phyloP scores from a whole-genome alignment of 352 stramenopile species.

The Globisporangium barbulae region DNA sequence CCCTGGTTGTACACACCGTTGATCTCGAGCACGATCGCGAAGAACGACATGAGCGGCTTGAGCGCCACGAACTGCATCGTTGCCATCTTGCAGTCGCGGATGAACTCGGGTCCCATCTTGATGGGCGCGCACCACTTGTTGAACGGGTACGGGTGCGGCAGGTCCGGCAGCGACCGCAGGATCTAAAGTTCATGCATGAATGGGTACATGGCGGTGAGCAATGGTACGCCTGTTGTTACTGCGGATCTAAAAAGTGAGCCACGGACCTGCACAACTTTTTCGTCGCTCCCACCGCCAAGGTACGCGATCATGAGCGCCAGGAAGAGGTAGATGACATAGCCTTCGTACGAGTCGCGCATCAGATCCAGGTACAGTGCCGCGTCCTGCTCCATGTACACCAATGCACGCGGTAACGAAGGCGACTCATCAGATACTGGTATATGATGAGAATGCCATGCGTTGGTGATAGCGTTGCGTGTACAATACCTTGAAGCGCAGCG shows the following conservation, averaged over 20 bases:
- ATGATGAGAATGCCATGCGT: not conserved
- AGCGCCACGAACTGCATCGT: constrained; percentile 96
- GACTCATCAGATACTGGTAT: not conserved
- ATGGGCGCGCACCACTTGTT: constrained; percentile 59
- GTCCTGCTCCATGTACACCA: constrained; percentile 21
- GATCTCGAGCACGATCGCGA: constrained; percentile 82
- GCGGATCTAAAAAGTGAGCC: constrained; percentile 19
- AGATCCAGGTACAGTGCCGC: constrained; percentile 91
- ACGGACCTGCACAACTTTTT: constrained; percentile 60
- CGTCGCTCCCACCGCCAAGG: constrained; percentile 89
- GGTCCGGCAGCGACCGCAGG: constrained; percentile 50
- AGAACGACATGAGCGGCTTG: constrained; percentile 89
- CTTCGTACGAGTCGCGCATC: constrained; percentile 97
- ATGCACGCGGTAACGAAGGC: no score
- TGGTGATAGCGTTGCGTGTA: not conserved
- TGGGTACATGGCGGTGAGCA: not conserved
- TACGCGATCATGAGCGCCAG: constrained; percentile 96
- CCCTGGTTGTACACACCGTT: constrained; percentile 83
- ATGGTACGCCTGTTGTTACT: not conserved
- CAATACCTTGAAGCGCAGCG: constrained; percentile 92
- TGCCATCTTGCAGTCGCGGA: constrained; percentile 93
- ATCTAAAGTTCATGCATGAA: constrained; percentile 21
- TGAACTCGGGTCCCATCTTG: constrained; percentile 82
- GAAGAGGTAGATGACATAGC: constrained; percentile 98
- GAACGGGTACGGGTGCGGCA: constrained; percentile 79